Evolutionary conservation across 2,329 filamentous ascomycete species (phyloP), one percentile per base, ranked within the genome.

Genomic region (Aspergillus puulaauensis): DNA sequence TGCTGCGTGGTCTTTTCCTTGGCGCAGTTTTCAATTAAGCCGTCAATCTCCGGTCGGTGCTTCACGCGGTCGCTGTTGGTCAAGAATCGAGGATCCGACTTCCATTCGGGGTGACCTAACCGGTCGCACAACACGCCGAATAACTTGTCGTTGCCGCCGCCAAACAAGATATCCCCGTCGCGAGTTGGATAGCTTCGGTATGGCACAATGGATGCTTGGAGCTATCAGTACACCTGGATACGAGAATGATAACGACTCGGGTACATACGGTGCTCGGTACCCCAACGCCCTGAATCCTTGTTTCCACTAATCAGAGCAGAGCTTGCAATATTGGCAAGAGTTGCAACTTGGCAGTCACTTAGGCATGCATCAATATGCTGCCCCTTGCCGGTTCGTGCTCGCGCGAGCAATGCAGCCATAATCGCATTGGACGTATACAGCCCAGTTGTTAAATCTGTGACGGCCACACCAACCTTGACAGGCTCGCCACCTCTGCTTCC

Each of bases 401-500:
- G 83, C 0, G 85, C 84, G n/a, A 98, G 79, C 17, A 99, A 80
- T 1, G 93, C 92, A 0, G 95, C 95, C 89, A 98, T 93, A 70
- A 99, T 91, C 57, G 91, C 89, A 75, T 98, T 98, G 66, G 90
- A 93, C 1, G 93, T 95, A 76, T 99, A 99, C 4, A 99, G 78
- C 0, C 95, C 95, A 0, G 95, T 98, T 0, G 95, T 98, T 51
- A 99, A 78, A 75, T 99, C 95, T 0, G 95, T 98, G 3, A 99
- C 95, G 2, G 95, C 95, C 3, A 99, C 95, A 17, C 95, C 95
- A 2, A 99, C 95, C 77, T 99, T 99, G 40, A 97, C 95, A 0
- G 95, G 95, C 2, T 92, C 89, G 0, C 93, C 92, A 67, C 96
- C 90, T 56, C 93, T 84, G 60, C 85, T 84, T 33, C 95, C 95